Percentiles rank a stretch among this genome's conserved stretches.
Conservation (phyloP, 2,329 filamentous ascomycete genomes). For the Bimuria novae-zelandiae region DNA sequence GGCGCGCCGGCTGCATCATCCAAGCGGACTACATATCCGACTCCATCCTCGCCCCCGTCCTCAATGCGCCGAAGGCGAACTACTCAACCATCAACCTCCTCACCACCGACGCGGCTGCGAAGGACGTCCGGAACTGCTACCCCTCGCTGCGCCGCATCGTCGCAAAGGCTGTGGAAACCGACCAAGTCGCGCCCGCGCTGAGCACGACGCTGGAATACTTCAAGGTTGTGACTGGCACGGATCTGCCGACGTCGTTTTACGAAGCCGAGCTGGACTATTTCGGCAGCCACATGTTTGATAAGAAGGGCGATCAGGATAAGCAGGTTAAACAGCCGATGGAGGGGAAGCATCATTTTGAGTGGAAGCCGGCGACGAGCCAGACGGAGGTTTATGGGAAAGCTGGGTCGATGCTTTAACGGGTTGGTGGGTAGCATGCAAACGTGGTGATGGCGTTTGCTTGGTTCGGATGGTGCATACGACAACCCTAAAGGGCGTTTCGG, state of each 20-base stretch:
- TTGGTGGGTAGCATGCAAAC: no score
- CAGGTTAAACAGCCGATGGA: conserved; percentile 55
- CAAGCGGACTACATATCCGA: conserved; percentile 65
- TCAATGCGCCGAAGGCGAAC: conserved; percentile 34
- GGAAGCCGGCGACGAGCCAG: conserved; percentile 52
- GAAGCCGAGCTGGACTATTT: conserved; percentile 75
- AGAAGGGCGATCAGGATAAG: conserved; percentile 56
- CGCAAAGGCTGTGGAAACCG: conserved; percentile 57
- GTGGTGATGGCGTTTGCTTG: no score
- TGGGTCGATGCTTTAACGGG: no score
- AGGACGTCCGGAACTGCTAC: conserved; percentile 59
- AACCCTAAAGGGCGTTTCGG: no score
- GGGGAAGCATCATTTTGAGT: conserved; percentile 68
- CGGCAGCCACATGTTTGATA: conserved; percentile 68
- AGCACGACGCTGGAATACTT: conserved; percentile 68
- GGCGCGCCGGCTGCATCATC: conserved; percentile 74
- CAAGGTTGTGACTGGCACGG: conserved; percentile 65
- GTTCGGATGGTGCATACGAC: no score
- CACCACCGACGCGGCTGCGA: conserved; percentile 53
- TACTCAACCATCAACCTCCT: conserved; percentile 52
- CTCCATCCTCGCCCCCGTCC: conserved; percentile 59
- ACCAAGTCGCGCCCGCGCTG: conserved; percentile 65
- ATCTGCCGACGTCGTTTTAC: conserved; percentile 69
- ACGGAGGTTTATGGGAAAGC: conserved; percentile 16
- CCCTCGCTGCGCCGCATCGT: conserved; percentile 61